phyloP scores from a whole-genome alignment of 148 eudicot species.

The Vaccinium corymbosum region DNA sequence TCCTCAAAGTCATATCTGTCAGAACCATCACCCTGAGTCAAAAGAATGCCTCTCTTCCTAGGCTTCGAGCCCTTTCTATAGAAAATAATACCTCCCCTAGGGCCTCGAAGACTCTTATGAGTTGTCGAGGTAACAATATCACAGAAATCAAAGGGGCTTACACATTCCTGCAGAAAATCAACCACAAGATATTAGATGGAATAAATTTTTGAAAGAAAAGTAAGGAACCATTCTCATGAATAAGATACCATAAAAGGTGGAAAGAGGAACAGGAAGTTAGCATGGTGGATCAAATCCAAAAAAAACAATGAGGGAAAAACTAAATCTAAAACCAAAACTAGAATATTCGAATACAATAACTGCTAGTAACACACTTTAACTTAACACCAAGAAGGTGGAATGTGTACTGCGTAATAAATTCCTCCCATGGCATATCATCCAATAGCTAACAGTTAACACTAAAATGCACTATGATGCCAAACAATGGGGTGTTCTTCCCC shows the following conservation, averaged over 20 bases:
- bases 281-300: neutral
- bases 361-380: neutral
- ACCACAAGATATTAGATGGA: slow-evolving; percentile 2
- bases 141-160: slow-evolving; percentile 11
- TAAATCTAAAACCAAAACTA: neutral
- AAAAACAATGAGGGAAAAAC: neutral
- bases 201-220: slow-evolving; percentile 10
- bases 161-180: slow-evolving; percentile 59
- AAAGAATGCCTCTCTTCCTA: slow-evolving; percentile 18
- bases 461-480: slow-evolving; percentile 9
- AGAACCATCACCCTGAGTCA: slow-evolving; percentile 56
- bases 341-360: neutral
- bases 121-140: slow-evolving; percentile 26
- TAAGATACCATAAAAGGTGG: neutral
- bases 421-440: neutral
- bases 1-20: slow-evolving; percentile 92
- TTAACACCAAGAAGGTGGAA: neutral
- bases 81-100: slow-evolving; percentile 25
- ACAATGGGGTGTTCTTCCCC: neutral
- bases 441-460: neutral
- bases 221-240: neutral
- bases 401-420: neutral
- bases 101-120: slow-evolving; percentile 29
- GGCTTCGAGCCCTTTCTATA: slow-evolving; percentile 44
- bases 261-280: neutral